Evolutionary conservation across 192 early-diverging fungal genomes (phyloP).

Genomic region (Dissophora ornata): DNA sequence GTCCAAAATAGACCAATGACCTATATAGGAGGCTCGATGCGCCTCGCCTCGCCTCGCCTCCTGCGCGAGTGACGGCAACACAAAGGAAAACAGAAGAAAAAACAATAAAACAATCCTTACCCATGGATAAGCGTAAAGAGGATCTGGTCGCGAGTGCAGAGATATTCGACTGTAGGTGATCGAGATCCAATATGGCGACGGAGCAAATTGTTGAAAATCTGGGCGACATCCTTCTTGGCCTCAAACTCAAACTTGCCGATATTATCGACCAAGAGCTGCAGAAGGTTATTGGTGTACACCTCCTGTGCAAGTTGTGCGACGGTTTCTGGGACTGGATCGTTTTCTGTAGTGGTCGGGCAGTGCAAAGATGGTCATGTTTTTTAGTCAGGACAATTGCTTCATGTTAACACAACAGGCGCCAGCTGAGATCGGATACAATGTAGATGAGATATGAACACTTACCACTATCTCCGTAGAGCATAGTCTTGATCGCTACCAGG

Average conservation of each 20-base stretch:
- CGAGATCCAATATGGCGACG: conserved; percentile 94
- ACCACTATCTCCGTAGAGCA: conserved; percentile 96
- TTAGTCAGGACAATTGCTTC: too few species aligned
- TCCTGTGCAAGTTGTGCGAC: conserved; percentile 96
- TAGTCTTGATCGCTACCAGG: conserved; percentile 90
- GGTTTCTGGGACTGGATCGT: conserved; percentile 87
- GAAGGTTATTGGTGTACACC: conserved; percentile 91
- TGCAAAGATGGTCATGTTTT: background rate
- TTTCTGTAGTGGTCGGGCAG: conserved; percentile 63
- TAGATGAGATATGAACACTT: conserved; percentile 28
- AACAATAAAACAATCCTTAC: conserved; percentile 46
- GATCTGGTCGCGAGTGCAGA: conserved; percentile 86
- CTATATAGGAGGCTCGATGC: too few species aligned
- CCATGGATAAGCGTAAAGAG: conserved; percentile 85
- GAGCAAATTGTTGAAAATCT: conserved; percentile 97
- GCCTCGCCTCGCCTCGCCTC: too few species aligned
- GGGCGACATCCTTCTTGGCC: conserved; percentile 96
- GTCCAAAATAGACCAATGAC: conserved; percentile 1
- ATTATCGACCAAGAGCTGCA: conserved; percentile 90
- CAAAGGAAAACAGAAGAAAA: background rate
- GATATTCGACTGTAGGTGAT: conserved; percentile 96
- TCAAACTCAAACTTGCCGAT: conserved; percentile 95
- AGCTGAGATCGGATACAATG: background rate
- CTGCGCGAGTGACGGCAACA: too few species aligned
- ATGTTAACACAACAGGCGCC: too few species aligned